These are phyloP conservation scores for Cryptococcus amylolentus DNA, from an alignment of 1,284 basidiomycete species.

Conservation along the genomic window DNA sequence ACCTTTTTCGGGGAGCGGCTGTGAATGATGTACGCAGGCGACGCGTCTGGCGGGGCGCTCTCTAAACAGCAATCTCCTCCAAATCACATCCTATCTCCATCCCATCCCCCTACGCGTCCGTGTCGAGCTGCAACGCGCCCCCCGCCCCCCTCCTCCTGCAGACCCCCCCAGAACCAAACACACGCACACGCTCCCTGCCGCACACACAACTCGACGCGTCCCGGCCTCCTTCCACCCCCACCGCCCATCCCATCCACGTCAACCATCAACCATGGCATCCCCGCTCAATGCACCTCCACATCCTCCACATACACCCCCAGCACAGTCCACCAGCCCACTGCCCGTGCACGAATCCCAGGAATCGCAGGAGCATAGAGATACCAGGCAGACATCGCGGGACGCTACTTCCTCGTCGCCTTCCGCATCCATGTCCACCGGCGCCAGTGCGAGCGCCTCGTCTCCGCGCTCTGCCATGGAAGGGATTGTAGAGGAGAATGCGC, in stretches of 20 bases:
- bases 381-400: slow-evolving; percentile 7
- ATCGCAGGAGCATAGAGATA: slow-evolving; percentile 1
- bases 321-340: not conserved
- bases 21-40: not conserved
- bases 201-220: not conserved
- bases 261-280: not conserved
- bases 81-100: too few species aligned
- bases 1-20: not conserved
- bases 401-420: slow-evolving; percentile 11
- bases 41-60: not conserved
- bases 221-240: not conserved
- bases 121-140: too few species aligned
- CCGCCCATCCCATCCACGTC: not conserved
- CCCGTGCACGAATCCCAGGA: not conserved
- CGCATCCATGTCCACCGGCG: slow-evolving; percentile 1
- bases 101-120: too few species aligned
- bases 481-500: not conserved
- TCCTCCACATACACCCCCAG: not conserved
- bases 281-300: not conserved
- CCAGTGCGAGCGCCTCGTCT: slow-evolving; percentile 6
- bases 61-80: too few species aligned
- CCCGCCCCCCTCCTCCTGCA: too few species aligned
- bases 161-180: too few species aligned
- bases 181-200: not conserved
- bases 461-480: slow-evolving; percentile 2